phyloP scores from a whole-genome alignment of 164 flowering plant genomes.

The Chloranthus sessilifolius region DNA sequence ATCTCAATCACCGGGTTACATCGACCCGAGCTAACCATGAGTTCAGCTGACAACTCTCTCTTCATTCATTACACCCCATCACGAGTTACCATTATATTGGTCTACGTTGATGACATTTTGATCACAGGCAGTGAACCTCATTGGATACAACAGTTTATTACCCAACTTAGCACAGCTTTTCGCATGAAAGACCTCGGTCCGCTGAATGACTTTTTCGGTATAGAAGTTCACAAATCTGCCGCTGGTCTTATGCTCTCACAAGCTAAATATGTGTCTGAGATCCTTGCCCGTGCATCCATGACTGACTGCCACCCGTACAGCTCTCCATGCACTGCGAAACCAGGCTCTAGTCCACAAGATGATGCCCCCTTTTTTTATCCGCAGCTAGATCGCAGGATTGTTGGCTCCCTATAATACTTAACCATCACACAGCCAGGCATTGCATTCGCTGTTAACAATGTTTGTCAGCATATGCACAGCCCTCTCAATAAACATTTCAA shows the following conservation, averaged over 20 bases:
- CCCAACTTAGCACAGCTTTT: not conserved
- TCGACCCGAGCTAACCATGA: not conserved
- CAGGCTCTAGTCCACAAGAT: not conserved
- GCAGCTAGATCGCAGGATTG: not conserved
- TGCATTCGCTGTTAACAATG: not conserved
- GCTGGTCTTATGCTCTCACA: too few species aligned
- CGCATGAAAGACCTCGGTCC: not conserved
- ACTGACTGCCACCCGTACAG: too few species aligned
- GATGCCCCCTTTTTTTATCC: not conserved
- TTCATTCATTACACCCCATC: not conserved
- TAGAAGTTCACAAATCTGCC: too few species aligned
- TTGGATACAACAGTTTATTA: not conserved
- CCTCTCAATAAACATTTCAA: not conserved
- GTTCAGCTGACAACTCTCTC: not conserved
- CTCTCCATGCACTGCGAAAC: not conserved
- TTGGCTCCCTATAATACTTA: not conserved
- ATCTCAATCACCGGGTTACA: not conserved
- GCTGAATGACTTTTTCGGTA: not conserved
- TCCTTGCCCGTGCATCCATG: too few species aligned
- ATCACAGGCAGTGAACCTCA: not conserved
- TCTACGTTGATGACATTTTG: constrained; percentile 1
- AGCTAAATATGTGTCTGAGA: too few species aligned
- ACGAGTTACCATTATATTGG: not conserved
- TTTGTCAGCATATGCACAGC: not conserved
- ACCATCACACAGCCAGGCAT: not conserved